phyloP scores from a whole-genome alignment of 1,284 basidiomycete species.

The Chalciporus piperatoides region DNA sequence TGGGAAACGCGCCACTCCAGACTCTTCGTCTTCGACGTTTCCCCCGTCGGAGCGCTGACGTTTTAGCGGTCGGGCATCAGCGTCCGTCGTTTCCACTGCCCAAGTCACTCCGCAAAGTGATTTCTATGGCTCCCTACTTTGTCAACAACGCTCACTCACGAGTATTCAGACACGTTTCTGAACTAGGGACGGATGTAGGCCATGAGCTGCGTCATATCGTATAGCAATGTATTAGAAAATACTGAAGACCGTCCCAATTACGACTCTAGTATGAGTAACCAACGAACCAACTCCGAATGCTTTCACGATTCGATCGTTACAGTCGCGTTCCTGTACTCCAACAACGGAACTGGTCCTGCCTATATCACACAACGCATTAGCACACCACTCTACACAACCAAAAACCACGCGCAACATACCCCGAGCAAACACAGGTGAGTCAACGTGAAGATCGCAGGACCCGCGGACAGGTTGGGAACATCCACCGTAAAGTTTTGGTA shows the following conservation, averaged over 20 bases:
- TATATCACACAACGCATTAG: constrained; percentile 15
- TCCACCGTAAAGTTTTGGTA: constrained; percentile 33
- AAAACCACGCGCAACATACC: constrained; percentile 15
- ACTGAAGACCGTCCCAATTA: background rate
- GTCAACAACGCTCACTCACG: no score
- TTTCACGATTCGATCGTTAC: constrained; percentile 2
- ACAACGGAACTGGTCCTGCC: constrained; percentile 23
- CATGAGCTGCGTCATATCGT: no score
- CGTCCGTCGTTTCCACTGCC: no score
- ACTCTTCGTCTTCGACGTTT: constrained; percentile 30
- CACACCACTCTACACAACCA: no score
- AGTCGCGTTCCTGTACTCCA: constrained; percentile 28
- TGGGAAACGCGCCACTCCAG: constrained; percentile 31
- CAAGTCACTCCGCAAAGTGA: no score
- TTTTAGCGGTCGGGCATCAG: constrained; percentile 19
- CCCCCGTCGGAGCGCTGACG: constrained; percentile 17
- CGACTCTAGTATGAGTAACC: background rate
- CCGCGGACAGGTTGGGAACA: constrained; percentile 12
- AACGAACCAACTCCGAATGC: no score
- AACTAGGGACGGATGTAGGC: no score
- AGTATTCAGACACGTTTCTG: no score
- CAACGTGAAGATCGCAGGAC: constrained; percentile 30
- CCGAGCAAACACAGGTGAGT: constrained; percentile 32
- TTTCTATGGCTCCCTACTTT: no score
- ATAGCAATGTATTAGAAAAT: no score